These are phyloP conservation scores for Bauhinia variegata DNA, from an alignment of 306 rosid genomes.

Conservation along the genomic window DNA sequence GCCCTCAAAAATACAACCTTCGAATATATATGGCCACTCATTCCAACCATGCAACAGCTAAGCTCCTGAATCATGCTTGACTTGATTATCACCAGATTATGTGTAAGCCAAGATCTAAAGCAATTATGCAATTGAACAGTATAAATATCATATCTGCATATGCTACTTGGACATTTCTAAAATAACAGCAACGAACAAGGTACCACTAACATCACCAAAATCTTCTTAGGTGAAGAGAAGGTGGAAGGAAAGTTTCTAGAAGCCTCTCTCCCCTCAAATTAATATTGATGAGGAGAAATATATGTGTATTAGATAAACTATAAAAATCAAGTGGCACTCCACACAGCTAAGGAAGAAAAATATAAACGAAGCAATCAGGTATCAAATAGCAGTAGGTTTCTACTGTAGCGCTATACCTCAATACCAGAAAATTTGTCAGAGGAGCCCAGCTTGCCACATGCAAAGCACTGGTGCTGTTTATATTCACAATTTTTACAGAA, in stretches of 20 bases:
- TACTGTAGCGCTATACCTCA: slow-evolving; percentile 63
- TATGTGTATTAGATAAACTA: slow-evolving; percentile 21
- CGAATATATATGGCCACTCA: too few species aligned
- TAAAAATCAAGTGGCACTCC: slow-evolving; percentile 7
- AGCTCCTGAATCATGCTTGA: slow-evolving; percentile 11
- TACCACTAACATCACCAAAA: not conserved
- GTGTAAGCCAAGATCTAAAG: slow-evolving; percentile 1
- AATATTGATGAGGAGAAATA: not conserved
- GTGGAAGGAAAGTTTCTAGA: slow-evolving; percentile 1
- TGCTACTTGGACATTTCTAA: not conserved
- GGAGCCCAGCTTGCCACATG: slow-evolving; percentile 80
- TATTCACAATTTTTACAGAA: slow-evolving; percentile 75
- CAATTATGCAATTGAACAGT: slow-evolving; percentile 3
- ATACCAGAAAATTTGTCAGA: slow-evolving; percentile 72
- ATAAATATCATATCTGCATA: not conserved
- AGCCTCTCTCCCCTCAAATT: slow-evolving; percentile 5
- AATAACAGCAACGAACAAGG: slow-evolving; percentile 10
- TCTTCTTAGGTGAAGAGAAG: not conserved
- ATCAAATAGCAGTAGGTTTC: slow-evolving; percentile 8
- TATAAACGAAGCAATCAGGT: slow-evolving; percentile 22
- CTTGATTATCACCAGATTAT: too few species aligned
- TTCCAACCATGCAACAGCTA: not conserved
- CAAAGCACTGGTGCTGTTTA: slow-evolving; percentile 87
- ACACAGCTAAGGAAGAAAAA: slow-evolving; percentile 3
- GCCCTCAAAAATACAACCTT: slow-evolving; percentile 11